Evolutionary conservation across 345 rosid species (phyloP).

Genomic region (Eucalyptus melliodora): DNA sequence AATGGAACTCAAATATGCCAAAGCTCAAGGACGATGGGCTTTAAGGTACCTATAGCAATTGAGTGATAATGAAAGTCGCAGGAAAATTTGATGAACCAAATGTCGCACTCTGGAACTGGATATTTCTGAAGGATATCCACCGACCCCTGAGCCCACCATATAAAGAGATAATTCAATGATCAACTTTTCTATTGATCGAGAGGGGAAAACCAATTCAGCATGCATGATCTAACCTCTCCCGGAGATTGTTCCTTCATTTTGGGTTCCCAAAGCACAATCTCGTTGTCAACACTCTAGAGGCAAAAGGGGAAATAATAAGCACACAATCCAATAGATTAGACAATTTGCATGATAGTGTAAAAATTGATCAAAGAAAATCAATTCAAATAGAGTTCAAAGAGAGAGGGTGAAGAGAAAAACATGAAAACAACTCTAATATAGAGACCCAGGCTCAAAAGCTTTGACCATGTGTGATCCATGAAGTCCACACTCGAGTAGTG

Average conservation of each 20-base stretch:
- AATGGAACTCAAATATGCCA: background rate
- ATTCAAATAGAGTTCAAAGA: background rate
- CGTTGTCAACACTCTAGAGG: conserved; percentile 93
- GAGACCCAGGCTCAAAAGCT: background rate
- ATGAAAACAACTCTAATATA: background rate
- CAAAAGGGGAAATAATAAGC: background rate
- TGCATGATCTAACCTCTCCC: conserved; percentile 58
- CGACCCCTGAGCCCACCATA: conserved; percentile 36
- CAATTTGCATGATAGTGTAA: background rate
- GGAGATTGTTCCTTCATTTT: conserved; percentile 94
- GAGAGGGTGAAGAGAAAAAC: background rate
- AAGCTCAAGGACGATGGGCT: background rate
- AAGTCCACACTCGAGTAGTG: background rate
- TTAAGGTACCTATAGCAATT: conserved; percentile 60
- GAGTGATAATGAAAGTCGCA: conserved; percentile 70
- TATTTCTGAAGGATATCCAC: conserved; percentile 84
- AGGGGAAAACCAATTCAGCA: background rate
- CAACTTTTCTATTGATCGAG: background rate
- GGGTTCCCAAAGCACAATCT: conserved; percentile 92
- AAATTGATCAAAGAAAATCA: background rate
- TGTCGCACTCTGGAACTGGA: conserved; percentile 87
- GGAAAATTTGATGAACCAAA: conserved; percentile 97
- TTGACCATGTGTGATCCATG: background rate
- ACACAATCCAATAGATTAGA: background rate
- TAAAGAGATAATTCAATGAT: background rate